Conservation (phyloP, 2,329 filamentous ascomycete genomes). For the Talaromyces pinophilus region DNA sequence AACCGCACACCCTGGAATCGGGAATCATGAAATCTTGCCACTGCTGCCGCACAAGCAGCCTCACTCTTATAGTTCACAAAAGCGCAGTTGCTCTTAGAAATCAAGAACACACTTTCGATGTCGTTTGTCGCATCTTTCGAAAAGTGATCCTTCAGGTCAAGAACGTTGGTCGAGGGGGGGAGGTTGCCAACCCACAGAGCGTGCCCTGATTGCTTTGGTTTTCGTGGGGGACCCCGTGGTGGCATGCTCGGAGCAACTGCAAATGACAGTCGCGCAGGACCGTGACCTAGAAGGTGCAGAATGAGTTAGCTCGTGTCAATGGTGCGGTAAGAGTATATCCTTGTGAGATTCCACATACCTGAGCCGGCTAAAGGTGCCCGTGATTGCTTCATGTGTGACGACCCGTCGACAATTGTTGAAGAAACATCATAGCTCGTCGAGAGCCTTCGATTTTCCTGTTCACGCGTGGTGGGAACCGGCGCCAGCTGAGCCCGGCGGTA, state of each 20-base stretch:
- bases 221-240: slow-evolving; percentile 65
- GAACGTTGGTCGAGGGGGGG: slow-evolving; percentile 76
- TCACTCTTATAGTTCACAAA: slow-evolving; percentile 95
- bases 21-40: slow-evolving; percentile 85
- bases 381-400: slow-evolving; percentile 32
- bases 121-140: slow-evolving; percentile 72
- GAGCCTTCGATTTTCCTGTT: slow-evolving; percentile 22
- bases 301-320: background rate
- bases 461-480: slow-evolving; percentile 34
- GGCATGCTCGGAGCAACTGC: slow-evolving; percentile 42
- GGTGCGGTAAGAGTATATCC: background rate
- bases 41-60: slow-evolving; percentile 70
- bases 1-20: slow-evolving; percentile 82
- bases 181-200: slow-evolving; percentile 96
- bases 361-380: slow-evolving; percentile 15
- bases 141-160: slow-evolving; percentile 87
- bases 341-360: slow-evolving; percentile 7
- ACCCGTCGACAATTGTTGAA: slow-evolving; percentile 43
- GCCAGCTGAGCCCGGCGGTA: slow-evolving; percentile 24
- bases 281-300: background rate
- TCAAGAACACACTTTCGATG: slow-evolving; percentile 87
- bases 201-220: slow-evolving; percentile 72
- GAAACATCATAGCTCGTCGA: slow-evolving; percentile 36
- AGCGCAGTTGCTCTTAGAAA: slow-evolving; percentile 95
- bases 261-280: slow-evolving; percentile 7